A percentile compares a stretch with the other conserved stretches of the same genome.
Evolutionary conservation across 2,329 filamentous ascomycete species (phyloP).

Genomic region (Colletotrichum navitas): DNA sequence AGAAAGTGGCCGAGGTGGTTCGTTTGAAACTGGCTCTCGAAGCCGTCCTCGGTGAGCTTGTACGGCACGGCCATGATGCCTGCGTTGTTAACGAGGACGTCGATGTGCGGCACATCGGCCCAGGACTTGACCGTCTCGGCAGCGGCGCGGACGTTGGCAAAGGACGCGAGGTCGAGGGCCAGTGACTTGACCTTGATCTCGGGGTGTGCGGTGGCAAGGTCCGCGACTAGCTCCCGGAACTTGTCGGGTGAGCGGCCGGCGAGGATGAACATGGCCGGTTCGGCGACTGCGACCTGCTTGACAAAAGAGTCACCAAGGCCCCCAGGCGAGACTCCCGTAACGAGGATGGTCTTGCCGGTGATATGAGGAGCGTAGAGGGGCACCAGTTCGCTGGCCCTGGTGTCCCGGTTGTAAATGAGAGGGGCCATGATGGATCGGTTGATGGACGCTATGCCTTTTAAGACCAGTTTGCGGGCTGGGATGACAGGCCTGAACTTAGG

Average conservation of each 20-base stretch:
- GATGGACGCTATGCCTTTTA: not conserved
- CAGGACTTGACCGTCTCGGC: slow-evolving; percentile 53
- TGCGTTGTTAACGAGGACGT: slow-evolving; percentile 59
- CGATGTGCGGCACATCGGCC: slow-evolving; percentile 51
- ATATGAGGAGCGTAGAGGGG: slow-evolving; percentile 49
- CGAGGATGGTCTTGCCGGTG: slow-evolving; percentile 54
- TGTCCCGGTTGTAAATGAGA: slow-evolving; percentile 19
- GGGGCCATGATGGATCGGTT: slow-evolving; percentile 9
- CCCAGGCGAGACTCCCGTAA: slow-evolving; percentile 56
- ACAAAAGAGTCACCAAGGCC: slow-evolving; percentile 56
- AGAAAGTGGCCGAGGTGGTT: slow-evolving; percentile 57
- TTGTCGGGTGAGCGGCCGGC: slow-evolving; percentile 59
- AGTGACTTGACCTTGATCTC: slow-evolving; percentile 52
- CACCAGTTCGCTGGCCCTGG: slow-evolving; percentile 48
- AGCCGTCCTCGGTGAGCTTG: slow-evolving; percentile 51
- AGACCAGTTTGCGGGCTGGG: not conserved
- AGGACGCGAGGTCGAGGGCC: slow-evolving; percentile 55
- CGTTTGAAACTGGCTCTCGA: slow-evolving; percentile 54
- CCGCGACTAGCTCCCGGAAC: slow-evolving; percentile 52
- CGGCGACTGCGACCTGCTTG: slow-evolving; percentile 51
- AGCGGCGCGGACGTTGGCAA: slow-evolving; percentile 55
- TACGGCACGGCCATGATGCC: slow-evolving; percentile 56
- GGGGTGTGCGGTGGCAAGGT: slow-evolving; percentile 50
- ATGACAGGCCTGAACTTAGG: not conserved
- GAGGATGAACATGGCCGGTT: slow-evolving; percentile 59